Base-by-base conservation (phyloP, 177 flowering plant species). In the Vitis hybrid region DNA sequence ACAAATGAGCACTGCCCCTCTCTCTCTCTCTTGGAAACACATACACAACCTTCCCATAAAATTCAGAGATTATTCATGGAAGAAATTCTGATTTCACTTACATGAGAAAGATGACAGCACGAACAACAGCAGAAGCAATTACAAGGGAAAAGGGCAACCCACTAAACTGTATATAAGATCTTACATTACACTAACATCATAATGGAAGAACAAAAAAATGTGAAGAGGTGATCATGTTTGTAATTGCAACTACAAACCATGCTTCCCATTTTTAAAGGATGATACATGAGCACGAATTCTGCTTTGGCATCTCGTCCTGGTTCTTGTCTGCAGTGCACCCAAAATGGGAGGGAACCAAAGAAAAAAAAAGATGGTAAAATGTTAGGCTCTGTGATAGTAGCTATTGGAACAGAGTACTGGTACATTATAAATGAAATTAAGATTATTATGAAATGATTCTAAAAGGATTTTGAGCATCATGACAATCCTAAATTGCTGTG, bases 281-380 rank as follows among this genome's bases (percentile, higher is more conserved):
- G 58, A 13, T 26, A 60, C 72, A 69, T 23, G 65, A 15, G 50
- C 72, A 69, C 2, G 72, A 69, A 52, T 60, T 69, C 65, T 60
- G 57, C 65, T 69, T 60, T 2, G 65, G 30, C 26, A 58, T 51
- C 56, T 51, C 65, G 50, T n/a, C 57, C 65, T 50, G 65, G 17
- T 51, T 60, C 56, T 69, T 69, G 19, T 69, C 72, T 69, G 65
- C 50, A 21, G 62, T 3, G 32, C 17, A 54, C 15, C 52, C 12
- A 3, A 32, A 3, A 4, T 39, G 14, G 49, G 13, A 39, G 45
- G 45, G 45, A 39, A 39, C 45, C 45, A 39, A 39, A 39, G 45
- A 39, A 7, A 39, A 39, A 1, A n/a, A 7, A 34, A 1, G 10
- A 15, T 26, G 2, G 9, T 39, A 61, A 2, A 34, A 39, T 26